Conservation (phyloP, 164 flowering plant genomes). For the Aristolochia californica region DNA sequence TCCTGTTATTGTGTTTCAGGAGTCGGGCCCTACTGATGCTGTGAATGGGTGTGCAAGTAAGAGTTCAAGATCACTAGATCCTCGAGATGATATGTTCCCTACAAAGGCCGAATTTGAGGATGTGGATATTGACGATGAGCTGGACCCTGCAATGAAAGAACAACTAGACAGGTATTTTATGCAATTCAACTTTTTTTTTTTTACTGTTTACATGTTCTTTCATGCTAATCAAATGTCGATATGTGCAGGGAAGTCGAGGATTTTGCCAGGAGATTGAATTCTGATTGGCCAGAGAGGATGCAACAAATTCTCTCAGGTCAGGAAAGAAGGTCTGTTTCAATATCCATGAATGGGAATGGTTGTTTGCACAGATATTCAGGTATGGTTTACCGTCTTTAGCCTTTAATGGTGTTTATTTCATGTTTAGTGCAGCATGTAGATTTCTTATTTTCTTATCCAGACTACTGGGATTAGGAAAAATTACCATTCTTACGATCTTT, state of each 20-base stretch:
- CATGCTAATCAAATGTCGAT: not conserved
- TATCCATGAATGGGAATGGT: constrained; percentile 41
- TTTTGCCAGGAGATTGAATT: constrained; percentile 73
- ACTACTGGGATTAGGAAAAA: not conserved
- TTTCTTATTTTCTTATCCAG: not conserved
- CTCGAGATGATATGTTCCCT: constrained; percentile 19
- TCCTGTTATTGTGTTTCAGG: constrained; percentile 24
- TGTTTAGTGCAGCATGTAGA: not conserved
- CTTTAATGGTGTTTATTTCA: too few relatives aligned
- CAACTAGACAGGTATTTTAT: constrained; percentile 59
- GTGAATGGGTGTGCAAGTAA: constrained; percentile 22
- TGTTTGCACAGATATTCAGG: constrained; percentile 34
- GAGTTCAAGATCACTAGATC: constrained; percentile 23
- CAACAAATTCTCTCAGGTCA: constrained; percentile 57
- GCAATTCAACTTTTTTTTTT: too few relatives aligned
- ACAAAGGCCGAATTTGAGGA: constrained; percentile 59
- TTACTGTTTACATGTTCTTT: too few relatives aligned
- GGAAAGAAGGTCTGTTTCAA: constrained; percentile 37
- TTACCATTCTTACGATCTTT: not conserved
- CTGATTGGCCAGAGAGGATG: constrained; percentile 77
- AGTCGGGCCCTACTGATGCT: constrained; percentile 20
- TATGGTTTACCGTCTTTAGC: constrained; percentile 10
- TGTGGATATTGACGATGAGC: constrained; percentile 59
- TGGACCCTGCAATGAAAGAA: constrained; percentile 76
- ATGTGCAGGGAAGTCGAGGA: constrained; percentile 77